These are phyloP conservation scores for Phytophthora cajani DNA, from an alignment of 352 stramenopile genomes.

Conservation along the genomic window DNA sequence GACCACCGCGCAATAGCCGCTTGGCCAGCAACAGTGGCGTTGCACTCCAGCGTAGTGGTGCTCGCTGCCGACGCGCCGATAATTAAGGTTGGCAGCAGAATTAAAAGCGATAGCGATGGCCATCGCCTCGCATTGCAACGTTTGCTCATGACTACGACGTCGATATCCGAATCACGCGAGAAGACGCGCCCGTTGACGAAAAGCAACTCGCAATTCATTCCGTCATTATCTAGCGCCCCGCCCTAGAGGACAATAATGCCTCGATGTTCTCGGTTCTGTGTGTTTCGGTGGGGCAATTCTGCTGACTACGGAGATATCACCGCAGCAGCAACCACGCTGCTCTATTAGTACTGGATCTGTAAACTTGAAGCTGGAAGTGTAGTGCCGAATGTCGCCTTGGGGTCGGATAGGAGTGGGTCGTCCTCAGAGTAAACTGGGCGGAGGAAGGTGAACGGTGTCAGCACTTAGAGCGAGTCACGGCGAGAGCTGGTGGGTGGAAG, in stretches of 20 bases:
- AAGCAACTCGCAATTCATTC: background rate
- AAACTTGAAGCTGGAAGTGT: constrained; percentile 1
- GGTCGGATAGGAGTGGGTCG: constrained; percentile 25
- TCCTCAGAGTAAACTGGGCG: constrained; percentile 34
- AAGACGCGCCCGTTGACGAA: constrained; percentile 25
- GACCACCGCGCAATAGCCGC: constrained; percentile 57
- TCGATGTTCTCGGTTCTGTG: background rate
- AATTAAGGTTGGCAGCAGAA: background rate
- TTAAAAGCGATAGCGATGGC: background rate
- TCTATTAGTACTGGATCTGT: constrained; percentile 11
- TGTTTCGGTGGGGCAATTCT: background rate
- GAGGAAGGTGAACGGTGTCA: constrained; percentile 21
- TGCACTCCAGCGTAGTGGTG: constrained; percentile 47
- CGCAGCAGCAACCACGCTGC: background rate
- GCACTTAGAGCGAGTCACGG: constrained; percentile 28
- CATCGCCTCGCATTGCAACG: constrained; percentile 2
- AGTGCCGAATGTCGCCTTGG: constrained; percentile 24
- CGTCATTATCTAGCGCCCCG: background rate
- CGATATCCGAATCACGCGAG: constrained; percentile 20
- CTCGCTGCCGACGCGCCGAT: background rate
- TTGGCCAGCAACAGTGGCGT: constrained; percentile 54
- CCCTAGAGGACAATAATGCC: no score
- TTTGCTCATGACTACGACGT: constrained; percentile 13
- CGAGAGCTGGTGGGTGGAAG: constrained; percentile 17
- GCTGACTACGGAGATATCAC: constrained; percentile 7